These are phyloP conservation scores for Botryotinia globosa DNA, from an alignment of 2,329 filamentous ascomycete species.

Conservation along the genomic window DNA sequence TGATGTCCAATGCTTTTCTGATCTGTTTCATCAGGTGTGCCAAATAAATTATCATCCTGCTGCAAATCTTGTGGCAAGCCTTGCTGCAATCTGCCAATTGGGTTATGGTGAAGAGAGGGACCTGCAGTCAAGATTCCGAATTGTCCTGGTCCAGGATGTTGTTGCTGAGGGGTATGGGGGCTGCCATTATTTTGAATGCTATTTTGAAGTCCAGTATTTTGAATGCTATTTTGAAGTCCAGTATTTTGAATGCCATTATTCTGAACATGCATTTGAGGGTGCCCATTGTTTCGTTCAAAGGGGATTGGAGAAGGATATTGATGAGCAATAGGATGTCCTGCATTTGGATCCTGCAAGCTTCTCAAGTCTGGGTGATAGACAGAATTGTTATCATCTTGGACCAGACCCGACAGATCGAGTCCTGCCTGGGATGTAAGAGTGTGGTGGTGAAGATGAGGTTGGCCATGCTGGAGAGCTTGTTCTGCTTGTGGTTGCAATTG, in stretches of 20 bases:
- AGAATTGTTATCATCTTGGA: slow-evolving; percentile 39
- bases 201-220: slow-evolving; percentile 36
- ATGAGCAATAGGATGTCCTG: slow-evolving; percentile 28
- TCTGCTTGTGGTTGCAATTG: slow-evolving; percentile 37
- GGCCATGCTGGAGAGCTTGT: slow-evolving; percentile 38
- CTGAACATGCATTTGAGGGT: slow-evolving; percentile 35
- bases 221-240: slow-evolving; percentile 33
- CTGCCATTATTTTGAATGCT: slow-evolving; percentile 33
- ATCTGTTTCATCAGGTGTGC: slow-evolving; percentile 40
- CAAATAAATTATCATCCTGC: slow-evolving; percentile 42
- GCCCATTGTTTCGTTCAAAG: slow-evolving; percentile 40
- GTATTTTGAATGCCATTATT: slow-evolving; percentile 38
- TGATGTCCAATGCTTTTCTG: slow-evolving; percentile 51
- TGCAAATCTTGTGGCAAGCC: neutral
- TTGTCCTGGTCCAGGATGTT: slow-evolving; percentile 42
- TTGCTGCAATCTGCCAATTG: slow-evolving; percentile 38
- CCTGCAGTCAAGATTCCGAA: slow-evolving; percentile 47
- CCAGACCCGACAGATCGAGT: slow-evolving; percentile 43
- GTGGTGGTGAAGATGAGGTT: slow-evolving; percentile 37
- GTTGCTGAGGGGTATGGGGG: slow-evolving; percentile 36
- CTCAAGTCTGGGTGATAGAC: slow-evolving; percentile 40
- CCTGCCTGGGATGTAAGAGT: slow-evolving; percentile 40
- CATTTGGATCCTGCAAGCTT: slow-evolving; percentile 39
- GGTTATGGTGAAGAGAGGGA: slow-evolving; percentile 37
- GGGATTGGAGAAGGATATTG: slow-evolving; percentile 38